These are phyloP conservation scores for Candida takata DNA, from an alignment of 805 yeast genomes.

Conservation along the genomic window DNA sequence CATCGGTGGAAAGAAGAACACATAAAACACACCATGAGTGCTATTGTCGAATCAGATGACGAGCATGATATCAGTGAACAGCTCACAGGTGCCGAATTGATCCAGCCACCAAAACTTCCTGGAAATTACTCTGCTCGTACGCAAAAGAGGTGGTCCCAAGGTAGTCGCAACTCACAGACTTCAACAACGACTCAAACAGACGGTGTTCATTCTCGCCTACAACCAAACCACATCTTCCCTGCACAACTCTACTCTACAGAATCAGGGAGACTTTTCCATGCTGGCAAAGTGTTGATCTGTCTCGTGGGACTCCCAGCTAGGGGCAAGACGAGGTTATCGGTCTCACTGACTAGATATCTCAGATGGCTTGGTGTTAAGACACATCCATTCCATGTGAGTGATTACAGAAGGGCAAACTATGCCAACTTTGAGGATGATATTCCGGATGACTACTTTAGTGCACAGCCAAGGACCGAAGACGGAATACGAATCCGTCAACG, in stretches of 20 bases:
- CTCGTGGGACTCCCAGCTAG: slow-evolving; percentile 93
- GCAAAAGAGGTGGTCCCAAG: slow-evolving; percentile 40
- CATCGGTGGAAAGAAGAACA: too few species aligned
- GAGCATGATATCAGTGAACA: slow-evolving; percentile 18
- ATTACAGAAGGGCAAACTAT: slow-evolving; percentile 60
- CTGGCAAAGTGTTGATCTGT: slow-evolving; percentile 86
- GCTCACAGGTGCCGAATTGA: slow-evolving; percentile 23
- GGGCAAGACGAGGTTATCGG: slow-evolving; percentile 91
- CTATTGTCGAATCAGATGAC: slow-evolving; percentile 26
- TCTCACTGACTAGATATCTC: slow-evolving; percentile 82
- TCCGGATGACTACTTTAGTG: slow-evolving; percentile 65
- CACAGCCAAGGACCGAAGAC: slow-evolving; percentile 39
- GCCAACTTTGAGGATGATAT: slow-evolving; percentile 35
- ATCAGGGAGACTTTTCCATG: slow-evolving; percentile 88
- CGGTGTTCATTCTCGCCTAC: slow-evolving; percentile 61
- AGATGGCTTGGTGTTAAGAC: slow-evolving; percentile 96
- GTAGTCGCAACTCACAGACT: slow-evolving; percentile 14
- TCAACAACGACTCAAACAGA: slow-evolving; percentile 28
- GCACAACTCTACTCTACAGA: slow-evolving; percentile 93
- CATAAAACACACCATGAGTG: slow-evolving; percentile 21
- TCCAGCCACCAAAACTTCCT: slow-evolving; percentile 36
- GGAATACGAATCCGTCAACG: slow-evolving; percentile 48
- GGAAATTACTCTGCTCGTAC: slow-evolving; percentile 54
- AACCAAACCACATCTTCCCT: slow-evolving; percentile 68
- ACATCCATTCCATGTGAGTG: slow-evolving; percentile 86